Conservation (phyloP, 441 rosid genomes). For the Euphorbia schlechtendalii region DNA sequence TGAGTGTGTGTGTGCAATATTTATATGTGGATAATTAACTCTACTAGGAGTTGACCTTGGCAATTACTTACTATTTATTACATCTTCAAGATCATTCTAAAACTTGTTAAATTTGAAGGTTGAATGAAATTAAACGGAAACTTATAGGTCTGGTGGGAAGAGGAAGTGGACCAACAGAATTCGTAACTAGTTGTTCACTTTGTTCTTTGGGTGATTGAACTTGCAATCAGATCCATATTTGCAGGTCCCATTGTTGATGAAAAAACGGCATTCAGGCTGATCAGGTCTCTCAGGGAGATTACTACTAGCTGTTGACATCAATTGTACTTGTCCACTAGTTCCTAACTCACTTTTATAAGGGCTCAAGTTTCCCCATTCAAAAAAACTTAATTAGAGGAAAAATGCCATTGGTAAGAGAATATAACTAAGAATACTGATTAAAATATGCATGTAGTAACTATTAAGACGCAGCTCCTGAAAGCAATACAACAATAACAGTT, state of each 20-base stretch:
- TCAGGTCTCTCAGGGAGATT: slow-evolving; percentile 55
- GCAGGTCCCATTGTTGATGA: slow-evolving; percentile 68
- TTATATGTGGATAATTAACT: not conserved
- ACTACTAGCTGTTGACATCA: slow-evolving; percentile 26
- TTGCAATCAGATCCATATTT: slow-evolving; percentile 75
- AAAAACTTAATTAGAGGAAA: not conserved
- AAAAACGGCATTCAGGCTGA: slow-evolving; percentile 67
- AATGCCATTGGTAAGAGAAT: not conserved
- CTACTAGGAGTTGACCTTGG: not conserved
- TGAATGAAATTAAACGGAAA: slow-evolving; percentile 11
- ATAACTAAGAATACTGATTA: not conserved
- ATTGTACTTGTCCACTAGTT: slow-evolving; percentile 29
- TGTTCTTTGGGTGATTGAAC: slow-evolving; percentile 57
- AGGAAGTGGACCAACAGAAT: slow-evolving; percentile 32
- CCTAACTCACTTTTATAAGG: slow-evolving; percentile 32
- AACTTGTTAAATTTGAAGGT: not conserved
- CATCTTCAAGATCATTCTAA: not conserved
- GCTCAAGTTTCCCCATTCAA: slow-evolving; percentile 37
- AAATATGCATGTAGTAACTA: not conserved
- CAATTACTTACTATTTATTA: not conserved
- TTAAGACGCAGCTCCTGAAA: not conserved
- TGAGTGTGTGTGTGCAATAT: not conserved
- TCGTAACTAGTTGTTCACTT: slow-evolving; percentile 33
- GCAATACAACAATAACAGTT: not conserved
- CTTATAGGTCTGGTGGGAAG: slow-evolving; percentile 77